Conservation (phyloP, 2,329 filamentous ascomycete species). For the Cladosporium colombiae region DNA sequence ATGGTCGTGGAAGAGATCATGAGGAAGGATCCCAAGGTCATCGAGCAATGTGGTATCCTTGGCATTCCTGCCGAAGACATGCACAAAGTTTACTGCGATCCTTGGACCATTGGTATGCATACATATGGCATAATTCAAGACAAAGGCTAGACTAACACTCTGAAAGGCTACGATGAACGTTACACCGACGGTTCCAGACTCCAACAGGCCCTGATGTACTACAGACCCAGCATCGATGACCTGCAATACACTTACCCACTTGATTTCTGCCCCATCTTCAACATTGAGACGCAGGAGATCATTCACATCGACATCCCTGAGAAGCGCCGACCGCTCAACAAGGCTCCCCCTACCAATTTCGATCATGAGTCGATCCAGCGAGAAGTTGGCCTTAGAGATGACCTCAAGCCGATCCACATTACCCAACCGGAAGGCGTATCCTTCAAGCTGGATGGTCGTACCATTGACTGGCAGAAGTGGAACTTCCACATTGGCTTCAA, state of each 20-base stretch:
- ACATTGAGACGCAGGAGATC: constrained; percentile 72
- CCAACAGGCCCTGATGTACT: constrained; percentile 92
- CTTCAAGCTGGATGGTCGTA: constrained; percentile 71
- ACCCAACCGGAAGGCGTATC: constrained; percentile 84
- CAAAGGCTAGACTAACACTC: not conserved
- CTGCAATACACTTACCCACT: constrained; percentile 85
- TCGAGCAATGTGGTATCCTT: constrained; percentile 79
- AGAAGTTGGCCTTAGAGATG: constrained; percentile 70
- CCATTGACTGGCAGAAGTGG: constrained; percentile 86
- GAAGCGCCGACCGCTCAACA: constrained; percentile 71
- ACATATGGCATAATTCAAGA: too few species aligned
- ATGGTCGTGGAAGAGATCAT: constrained; percentile 72
- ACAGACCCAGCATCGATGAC: constrained; percentile 77
- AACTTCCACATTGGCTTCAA: constrained; percentile 89
- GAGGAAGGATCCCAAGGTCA: constrained; percentile 78
- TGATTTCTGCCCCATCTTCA: constrained; percentile 88
- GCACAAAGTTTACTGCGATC: constrained; percentile 91
- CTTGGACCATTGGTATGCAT: constrained; percentile 88
- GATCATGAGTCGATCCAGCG: constrained; percentile 68
- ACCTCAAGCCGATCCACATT: constrained; percentile 81
- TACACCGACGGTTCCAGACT: constrained; percentile 74
- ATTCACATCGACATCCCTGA: constrained; percentile 81
- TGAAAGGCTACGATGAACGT: constrained; percentile 69
- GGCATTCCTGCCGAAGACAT: constrained; percentile 79
- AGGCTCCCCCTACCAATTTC: constrained; percentile 72